Percentiles rank a stretch among this genome's conserved stretches.
Evolutionary conservation across 1,284 basidiomycete genomes (phyloP).

Genomic region (Trichosporon ovoides): DNA sequence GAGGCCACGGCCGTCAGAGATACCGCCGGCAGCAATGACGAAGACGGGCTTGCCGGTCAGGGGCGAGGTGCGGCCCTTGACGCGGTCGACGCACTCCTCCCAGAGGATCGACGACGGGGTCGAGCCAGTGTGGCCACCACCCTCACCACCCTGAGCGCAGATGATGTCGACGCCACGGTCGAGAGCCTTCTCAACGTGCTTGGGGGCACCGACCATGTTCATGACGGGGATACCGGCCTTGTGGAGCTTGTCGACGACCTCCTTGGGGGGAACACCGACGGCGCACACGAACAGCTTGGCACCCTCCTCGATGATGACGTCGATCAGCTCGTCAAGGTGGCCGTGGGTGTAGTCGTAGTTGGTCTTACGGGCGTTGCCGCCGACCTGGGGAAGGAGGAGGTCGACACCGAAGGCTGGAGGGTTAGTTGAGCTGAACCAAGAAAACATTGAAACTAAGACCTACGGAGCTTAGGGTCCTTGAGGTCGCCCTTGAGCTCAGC

Average conservation of each 20-base stretch:
- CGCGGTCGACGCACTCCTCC: conserved; percentile 74
- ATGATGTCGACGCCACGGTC: conserved; percentile 77
- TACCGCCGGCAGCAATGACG: conserved; percentile 78
- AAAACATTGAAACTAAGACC: background rate
- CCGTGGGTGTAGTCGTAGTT: conserved; percentile 65
- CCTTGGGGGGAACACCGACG: conserved; percentile 68
- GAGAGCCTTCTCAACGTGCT: conserved; percentile 74
- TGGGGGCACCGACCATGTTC: conserved; percentile 89
- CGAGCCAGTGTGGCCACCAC: conserved; percentile 59
- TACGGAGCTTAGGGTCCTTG: conserved; percentile 33
- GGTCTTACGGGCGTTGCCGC: conserved; percentile 73
- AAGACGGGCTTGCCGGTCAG: conserved; percentile 72
- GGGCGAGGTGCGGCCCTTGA: conserved; percentile 66
- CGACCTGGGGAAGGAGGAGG: conserved; percentile 73
- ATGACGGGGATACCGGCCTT: conserved; percentile 71
- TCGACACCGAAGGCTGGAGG: conserved; percentile 76
- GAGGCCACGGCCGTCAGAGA: conserved; percentile 74
- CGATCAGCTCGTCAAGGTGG: conserved; percentile 60
- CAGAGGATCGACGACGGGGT: conserved; percentile 41
- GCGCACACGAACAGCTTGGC: conserved; percentile 75
- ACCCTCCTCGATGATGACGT: conserved; percentile 82
- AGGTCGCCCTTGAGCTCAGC: conserved; percentile 64
- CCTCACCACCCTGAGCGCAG: conserved; percentile 80
- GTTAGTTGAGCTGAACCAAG: background rate
- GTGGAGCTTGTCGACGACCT: conserved; percentile 71